These are phyloP conservation scores for Botrytis fragariae DNA, from an alignment of 2,329 filamentous ascomycete species.

Conservation along the genomic window DNA sequence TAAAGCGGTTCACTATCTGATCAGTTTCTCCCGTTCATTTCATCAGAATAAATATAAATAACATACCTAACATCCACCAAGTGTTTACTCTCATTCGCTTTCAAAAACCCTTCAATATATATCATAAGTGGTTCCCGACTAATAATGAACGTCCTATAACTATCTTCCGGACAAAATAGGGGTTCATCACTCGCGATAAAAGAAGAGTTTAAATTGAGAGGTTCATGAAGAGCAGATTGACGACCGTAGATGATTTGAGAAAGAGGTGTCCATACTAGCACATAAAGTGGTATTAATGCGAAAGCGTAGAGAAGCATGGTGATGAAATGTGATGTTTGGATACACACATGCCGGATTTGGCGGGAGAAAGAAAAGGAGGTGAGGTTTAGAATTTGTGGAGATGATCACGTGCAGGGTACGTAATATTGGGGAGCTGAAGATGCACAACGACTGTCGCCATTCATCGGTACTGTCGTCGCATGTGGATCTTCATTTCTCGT, in stretches of 20 bases:
- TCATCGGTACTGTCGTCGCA: too few species aligned
- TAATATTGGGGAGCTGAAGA: not conserved
- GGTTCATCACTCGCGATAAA: conserved; percentile 36
- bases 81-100: conserved; percentile 47
- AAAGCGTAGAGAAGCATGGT: conserved; percentile 35
- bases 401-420: not conserved
- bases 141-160: conserved; percentile 47
- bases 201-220: conserved; percentile 30
- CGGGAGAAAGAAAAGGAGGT: conserved; percentile 9
- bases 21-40: not conserved
- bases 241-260: conserved; percentile 28
- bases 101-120: conserved; percentile 57
- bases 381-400: not conserved
- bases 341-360: not conserved
- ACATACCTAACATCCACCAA: conserved; percentile 52
- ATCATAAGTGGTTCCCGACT: conserved; percentile 54
- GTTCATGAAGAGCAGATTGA: conserved; percentile 15
- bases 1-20: conserved; percentile 47
- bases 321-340: not conserved
- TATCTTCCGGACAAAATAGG: conserved; percentile 32
- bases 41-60: not conserved
- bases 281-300: conserved; percentile 34
- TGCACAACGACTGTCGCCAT: not conserved
- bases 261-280: conserved; percentile 35
- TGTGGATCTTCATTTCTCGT: not conserved